A percentile compares a stretch with the other conserved stretches of the same genome.
These are phyloP conservation scores for Citrus medica DNA, from an alignment of 345 rosid genomes.

Conservation along the genomic window DNA sequence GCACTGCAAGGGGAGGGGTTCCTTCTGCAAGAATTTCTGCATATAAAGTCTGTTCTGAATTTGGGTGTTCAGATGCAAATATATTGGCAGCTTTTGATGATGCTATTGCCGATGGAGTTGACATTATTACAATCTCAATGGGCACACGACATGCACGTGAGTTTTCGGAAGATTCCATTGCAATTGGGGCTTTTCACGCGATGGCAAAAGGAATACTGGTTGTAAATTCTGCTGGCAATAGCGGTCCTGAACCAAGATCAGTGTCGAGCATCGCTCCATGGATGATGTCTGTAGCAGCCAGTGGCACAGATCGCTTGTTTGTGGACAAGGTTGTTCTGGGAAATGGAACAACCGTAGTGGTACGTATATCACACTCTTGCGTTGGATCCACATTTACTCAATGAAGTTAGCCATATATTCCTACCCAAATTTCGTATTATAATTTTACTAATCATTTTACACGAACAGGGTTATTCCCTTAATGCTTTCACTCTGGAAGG, in stretches of 20 bases:
- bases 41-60: conserved; percentile 26
- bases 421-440: no score
- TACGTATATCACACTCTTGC: conserved; percentile 16
- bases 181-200: conserved; percentile 55
- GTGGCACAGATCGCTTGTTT: conserved; percentile 39
- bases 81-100: conserved; percentile 55
- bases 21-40: conserved; percentile 57
- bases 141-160: accelerated
- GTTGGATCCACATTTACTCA: not conserved
- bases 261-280: conserved; percentile 34
- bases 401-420: not conserved
- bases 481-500: conserved; percentile 27
- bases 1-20: conserved; percentile 59
- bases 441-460: not conserved
- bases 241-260: not conserved
- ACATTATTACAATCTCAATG: conserved; percentile 32
- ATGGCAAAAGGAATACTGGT: conserved; percentile 49
- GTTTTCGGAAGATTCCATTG: conserved; percentile 10
- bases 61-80: not conserved
- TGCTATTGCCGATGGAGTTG: conserved; percentile 65
- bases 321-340: conserved; percentile 34
- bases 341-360: conserved; percentile 31
- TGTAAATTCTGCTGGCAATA: conserved; percentile 35
- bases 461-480: conserved; percentile 35
- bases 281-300: conserved; percentile 47